Evolutionary conservation across 768 basidiomycete species (phyloP), one percentile per base, ranked within the genome.

Genomic region (Saitozyma sp.): DNA sequence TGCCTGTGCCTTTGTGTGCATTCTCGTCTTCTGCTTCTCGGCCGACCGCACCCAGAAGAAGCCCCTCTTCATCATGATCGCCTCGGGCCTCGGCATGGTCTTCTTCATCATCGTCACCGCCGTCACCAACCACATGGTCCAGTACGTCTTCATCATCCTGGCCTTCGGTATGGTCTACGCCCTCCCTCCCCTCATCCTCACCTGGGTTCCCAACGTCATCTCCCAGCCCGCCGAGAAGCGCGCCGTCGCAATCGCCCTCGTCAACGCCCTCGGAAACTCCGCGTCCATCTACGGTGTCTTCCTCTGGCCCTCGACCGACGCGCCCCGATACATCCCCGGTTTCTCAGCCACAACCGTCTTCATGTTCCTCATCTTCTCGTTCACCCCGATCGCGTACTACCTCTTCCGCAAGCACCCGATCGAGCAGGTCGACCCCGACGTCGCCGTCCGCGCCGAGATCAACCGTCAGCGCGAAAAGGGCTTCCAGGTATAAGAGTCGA

Each of bases 181-280:
- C 40, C 55, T 74, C 4, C 68, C 67, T 5, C 71, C 79, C 13
- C 61, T 78, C 39, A 67, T 69, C 14, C 63, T 77, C 43, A 76
- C 71, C 11, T 80, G 79, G 80, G 75, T 77, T 9, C 74, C 76
- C 50, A 79, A 79, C 65, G 63, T 79, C 59, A 68, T 79, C 69
- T 56, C 56, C 8, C 65, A 61, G 50, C 78, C 78, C 0, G 75
- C 76, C 17, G 75, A 78, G 63, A 78, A 78, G 59, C 62, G 78
- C 41, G 78, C 78, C 7, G 73, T 76, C 53, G 64, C 72, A 7
- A 76, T 78, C 55, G 78, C 76, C 8, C 59, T 78, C 20, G 76
- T 78, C 69, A 79, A 79, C 62, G 71, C 74, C 9, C 58, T 76
- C 41, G 73, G 71, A 17, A 77, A 75, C 59, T 70, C 66, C 10